phyloP scores from a whole-genome alignment of 148 eudicot genomes.

The Persicaria maculosa region DNA sequence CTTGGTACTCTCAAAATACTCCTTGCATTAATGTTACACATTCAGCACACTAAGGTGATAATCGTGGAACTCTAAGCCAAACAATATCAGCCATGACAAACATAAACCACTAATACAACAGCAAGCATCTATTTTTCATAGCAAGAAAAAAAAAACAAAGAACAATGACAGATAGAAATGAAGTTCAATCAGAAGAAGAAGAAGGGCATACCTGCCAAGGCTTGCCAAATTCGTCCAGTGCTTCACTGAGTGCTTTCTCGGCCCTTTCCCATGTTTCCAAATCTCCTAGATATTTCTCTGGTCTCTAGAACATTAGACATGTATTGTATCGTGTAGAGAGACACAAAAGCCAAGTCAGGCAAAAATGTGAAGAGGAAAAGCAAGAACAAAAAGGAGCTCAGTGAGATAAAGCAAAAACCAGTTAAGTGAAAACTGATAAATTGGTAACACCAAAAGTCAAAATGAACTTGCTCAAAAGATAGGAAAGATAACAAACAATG shows the following conservation, averaged over 20 bases:
- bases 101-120: background rate
- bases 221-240: constrained; percentile 80
- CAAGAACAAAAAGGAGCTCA: background rate
- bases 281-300: constrained; percentile 92
- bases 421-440: background rate
- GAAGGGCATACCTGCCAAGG: constrained; percentile 70
- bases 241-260: constrained; percentile 85
- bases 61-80: background rate
- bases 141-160: background rate
- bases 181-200: background rate
- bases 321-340: background rate
- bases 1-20: no score
- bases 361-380: background rate
- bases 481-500: background rate
- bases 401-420: background rate
- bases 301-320: constrained; percentile 47
- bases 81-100: background rate
- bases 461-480: background rate
- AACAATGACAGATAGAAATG: background rate
- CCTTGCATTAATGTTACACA: no score
- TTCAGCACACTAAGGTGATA: no score
- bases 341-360: background rate
- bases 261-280: constrained; percentile 81
- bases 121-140: background rate
- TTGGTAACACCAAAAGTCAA: background rate